Evolutionary conservation across 2,329 filamentous ascomycete species (phyloP).

Genomic region (Monilinia laxa): DNA sequence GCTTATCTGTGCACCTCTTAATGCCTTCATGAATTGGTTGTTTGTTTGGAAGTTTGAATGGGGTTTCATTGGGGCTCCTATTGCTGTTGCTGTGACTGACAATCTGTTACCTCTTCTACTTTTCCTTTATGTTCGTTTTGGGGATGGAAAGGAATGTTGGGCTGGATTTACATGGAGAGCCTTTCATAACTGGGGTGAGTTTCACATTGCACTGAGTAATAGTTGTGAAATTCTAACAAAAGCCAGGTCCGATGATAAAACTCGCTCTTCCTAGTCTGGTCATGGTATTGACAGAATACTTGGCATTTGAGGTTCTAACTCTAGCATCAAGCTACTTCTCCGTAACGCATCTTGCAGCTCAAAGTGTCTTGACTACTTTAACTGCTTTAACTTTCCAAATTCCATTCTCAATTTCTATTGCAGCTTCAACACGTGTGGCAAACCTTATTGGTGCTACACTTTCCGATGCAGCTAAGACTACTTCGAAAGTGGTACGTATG

Average conservation of each 20-base stretch:
- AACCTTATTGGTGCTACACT: conserved; percentile 89
- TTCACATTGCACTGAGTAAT: neutral
- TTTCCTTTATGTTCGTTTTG: conserved; percentile 69
- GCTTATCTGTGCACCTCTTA: conserved; percentile 72
- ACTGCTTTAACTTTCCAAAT: conserved; percentile 83
- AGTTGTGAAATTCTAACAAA: conserved; percentile 23
- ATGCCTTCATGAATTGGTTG: conserved; percentile 74
- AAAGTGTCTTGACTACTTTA: conserved; percentile 79
- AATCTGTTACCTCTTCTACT: conserved; percentile 71
- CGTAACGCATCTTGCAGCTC: conserved; percentile 77
- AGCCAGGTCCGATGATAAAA: conserved; percentile 69
- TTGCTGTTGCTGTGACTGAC: conserved; percentile 74
- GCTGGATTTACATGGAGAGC: conserved; percentile 71
- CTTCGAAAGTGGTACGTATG: conserved; percentile 62
- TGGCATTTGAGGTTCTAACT: conserved; percentile 89
- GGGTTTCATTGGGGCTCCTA: conserved; percentile 77
- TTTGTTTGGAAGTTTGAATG: conserved; percentile 70
- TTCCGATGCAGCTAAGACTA: conserved; percentile 74
- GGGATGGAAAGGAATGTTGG: conserved; percentile 76
- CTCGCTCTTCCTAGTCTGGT: conserved; percentile 85
- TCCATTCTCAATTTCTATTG: conserved; percentile 87
- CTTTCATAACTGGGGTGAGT: conserved; percentile 65
- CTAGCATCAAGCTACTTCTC: conserved; percentile 79
- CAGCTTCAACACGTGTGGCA: conserved; percentile 82
- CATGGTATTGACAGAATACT: conserved; percentile 92